phyloP scores from a whole-genome alignment of 768 basidiomycete species.

The Boletus coccyginus region DNA sequence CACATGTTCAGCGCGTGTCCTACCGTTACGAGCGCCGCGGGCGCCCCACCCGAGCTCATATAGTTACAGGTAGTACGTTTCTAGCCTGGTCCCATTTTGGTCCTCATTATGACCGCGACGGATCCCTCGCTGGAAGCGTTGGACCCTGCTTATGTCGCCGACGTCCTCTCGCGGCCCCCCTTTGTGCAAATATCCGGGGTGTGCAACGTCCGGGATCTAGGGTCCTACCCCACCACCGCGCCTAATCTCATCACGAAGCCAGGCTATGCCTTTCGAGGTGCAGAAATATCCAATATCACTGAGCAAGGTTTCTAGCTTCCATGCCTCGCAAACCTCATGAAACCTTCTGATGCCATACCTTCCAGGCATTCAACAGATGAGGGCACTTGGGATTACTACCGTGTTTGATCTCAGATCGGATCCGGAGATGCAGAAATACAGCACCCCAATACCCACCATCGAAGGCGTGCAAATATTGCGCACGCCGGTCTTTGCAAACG shows the following conservation, averaged over 20 bases:
- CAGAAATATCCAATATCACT: slow-evolving; percentile 69
- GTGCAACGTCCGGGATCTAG: slow-evolving; percentile 73
- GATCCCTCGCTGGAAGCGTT: slow-evolving; percentile 52
- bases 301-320: slow-evolving; percentile 52
- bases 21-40: neutral
- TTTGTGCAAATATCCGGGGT: slow-evolving; percentile 73
- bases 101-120: slow-evolving; percentile 18
- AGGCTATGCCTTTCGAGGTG: slow-evolving; percentile 60
- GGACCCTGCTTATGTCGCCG: slow-evolving; percentile 61
- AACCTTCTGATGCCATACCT: slow-evolving; percentile 1
- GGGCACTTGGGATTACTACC: slow-evolving; percentile 58
- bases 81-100: neutral
- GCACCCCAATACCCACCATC: slow-evolving; percentile 59
- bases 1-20: slow-evolving; percentile 20
- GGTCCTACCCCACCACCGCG: slow-evolving; percentile 51
- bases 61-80: neutral
- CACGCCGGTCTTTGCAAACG: slow-evolving; percentile 61
- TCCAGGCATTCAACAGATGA: slow-evolving; percentile 57
- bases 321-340: neutral
- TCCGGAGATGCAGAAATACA: slow-evolving; percentile 74
- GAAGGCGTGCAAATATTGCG: slow-evolving; percentile 60
- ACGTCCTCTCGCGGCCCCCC: slow-evolving; percentile 64
- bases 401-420: slow-evolving; percentile 81
- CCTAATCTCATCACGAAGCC: slow-evolving; percentile 56
- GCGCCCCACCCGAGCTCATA: neutral